Evolutionary conservation across 345 rosid genomes (phyloP), one percentile per base, ranked within the genome.

Genomic region (Citrus reticulata): DNA sequence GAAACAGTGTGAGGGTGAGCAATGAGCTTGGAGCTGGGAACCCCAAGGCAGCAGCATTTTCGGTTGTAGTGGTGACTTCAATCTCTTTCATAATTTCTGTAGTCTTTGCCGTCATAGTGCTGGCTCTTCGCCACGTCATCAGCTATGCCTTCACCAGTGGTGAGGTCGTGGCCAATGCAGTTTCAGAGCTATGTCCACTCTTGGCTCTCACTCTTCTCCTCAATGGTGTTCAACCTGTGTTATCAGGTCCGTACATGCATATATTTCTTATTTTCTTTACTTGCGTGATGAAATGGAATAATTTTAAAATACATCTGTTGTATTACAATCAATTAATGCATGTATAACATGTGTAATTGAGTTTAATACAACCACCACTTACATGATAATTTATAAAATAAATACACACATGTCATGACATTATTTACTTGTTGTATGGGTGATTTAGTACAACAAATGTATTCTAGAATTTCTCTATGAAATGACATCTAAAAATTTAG

Each of bases 11-110:
- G 63, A 88, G 97, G 40, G 91, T 91, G 9, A 82, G 97, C 85
- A 92, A 92, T 73, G 94, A 89, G 79, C 75, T 92, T 19, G 97
- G 97, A 79, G 97, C 94, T 1, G 93, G 89, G 22, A 87, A 92
- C 78, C 93, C 94, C 4, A 91, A 84, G 62, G 84, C 94, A 1
- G 97, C 91, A 0, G 87, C 88, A n/a, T 89, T 91, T 71, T 81
- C 91, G 0, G 90, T 90, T 0, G 58, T 73, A 0, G 77, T 86
- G 0, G 91, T 87, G 62, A 92, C 87, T 0, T 7, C 37, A 60
- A 81, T 83, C 17, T 90, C 93, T 1, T 86, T 92, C 66, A 35
- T 82, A 7, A 80, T 92, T 17, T 58, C 91, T 1, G 71, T 91
- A 25, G 77, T 86, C 1, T 88, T 86, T 59, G 92, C 89, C 1